Evolutionary conservation across 2,329 filamentous ascomycete species (phyloP), one percentile per base, ranked within the genome.

Genomic region (Diaporthe sp.): DNA sequence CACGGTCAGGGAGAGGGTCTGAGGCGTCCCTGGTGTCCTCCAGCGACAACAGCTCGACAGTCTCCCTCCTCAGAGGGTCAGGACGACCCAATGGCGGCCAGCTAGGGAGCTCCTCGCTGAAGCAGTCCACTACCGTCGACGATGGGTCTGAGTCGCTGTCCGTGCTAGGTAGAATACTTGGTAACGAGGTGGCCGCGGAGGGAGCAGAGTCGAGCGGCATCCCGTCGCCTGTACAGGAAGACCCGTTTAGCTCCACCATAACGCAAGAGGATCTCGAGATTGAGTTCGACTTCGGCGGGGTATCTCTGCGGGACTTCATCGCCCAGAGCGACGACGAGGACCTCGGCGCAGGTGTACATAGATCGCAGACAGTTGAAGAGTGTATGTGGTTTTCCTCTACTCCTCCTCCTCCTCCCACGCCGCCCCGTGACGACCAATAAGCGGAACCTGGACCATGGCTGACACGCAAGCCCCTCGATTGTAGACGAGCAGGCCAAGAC

Each of bases 401-500:
- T 42, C 67, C 74, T 74, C 52, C 76, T 42, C 67, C 74, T 74
- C 52, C 71, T 22, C 19, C 52, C 71, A 50, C 33, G 40, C 45
- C 35, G 73, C 67, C 70, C 25, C 77, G 40, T 61, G 25, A 50
- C 25, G 9, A 52, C 75, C 25, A 22, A n/a, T n/a, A 25, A 30
- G 57, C 12, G 45, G 38, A 7, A n/a, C n/a, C 25, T 25, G n/a
- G n/a, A n/a, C 30, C 33, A 52, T 25, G 45, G 60, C 60, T 64
- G 60, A 64, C 60, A 76, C 47, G 13, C 17, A 69, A 72, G 79
- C 77, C 77, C 71, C 50, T 9, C 75, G 57, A 57, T 50, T 45
- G 64, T 77, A 92, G 95, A 95, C 82, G 93, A 97, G 82, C 90
- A 89, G 77, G 95, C 98, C 78, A 94, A 93, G 82, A 88, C 93